Conservation (phyloP, 441 rosid genomes). For the Populus hybrid region DNA sequence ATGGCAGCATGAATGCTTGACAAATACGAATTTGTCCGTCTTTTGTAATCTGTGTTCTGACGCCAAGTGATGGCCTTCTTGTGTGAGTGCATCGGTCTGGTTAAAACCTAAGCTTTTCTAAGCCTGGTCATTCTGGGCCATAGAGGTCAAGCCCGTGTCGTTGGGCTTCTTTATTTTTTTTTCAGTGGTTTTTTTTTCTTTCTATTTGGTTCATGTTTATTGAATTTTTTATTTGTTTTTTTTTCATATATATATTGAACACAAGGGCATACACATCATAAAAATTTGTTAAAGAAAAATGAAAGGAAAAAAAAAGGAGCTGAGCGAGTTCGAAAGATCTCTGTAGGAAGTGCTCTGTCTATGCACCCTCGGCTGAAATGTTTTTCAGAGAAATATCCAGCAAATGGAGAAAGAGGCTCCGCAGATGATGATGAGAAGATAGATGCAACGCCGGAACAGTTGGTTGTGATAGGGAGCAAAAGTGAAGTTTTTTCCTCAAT, state of each 20-base stretch:
- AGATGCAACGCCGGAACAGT: constrained; percentile 28
- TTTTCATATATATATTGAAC: too few relatives aligned
- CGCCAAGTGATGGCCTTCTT: not conserved
- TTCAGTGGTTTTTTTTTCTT: too few relatives aligned
- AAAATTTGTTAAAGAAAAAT: too few relatives aligned
- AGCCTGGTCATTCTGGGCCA: too few relatives aligned
- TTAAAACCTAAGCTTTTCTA: too few relatives aligned
- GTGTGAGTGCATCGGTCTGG: not conserved
- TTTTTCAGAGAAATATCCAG: constrained; percentile 14
- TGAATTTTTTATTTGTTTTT: too few relatives aligned
- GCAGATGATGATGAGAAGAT: constrained; percentile 24
- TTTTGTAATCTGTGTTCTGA: not conserved
- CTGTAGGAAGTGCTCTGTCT: constrained; percentile 37
- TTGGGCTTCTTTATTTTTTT: too few relatives aligned
- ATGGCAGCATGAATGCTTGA: not conserved
- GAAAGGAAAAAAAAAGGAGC: not conserved
- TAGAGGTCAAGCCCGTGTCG: too few relatives aligned
- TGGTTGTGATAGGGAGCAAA: constrained; percentile 52
- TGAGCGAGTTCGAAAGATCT: constrained; percentile 33
- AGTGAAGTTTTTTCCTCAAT: constrained; percentile 56
- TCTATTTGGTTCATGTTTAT: too few relatives aligned
- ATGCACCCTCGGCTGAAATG: constrained; percentile 35
- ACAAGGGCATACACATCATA: too few relatives aligned
- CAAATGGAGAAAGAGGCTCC: not conserved
- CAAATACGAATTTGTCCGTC: not conserved